Conservation (phyloP, 352 stramenopile genomes). For the Aphanomyces astaci region DNA sequence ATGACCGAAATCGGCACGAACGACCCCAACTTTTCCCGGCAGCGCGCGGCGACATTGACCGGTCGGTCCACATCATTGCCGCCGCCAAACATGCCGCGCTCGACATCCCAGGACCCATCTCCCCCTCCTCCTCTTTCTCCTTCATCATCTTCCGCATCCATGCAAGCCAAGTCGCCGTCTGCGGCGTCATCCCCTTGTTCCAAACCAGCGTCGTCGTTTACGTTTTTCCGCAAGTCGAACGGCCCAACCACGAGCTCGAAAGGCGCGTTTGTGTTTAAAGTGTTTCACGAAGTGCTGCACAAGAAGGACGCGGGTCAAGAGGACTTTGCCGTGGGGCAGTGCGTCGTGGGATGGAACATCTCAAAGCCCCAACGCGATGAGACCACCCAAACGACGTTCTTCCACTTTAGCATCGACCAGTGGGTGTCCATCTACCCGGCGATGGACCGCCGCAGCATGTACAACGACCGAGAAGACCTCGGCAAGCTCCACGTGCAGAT, state of each 20-base stretch:
- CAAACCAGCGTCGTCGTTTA: slow-evolving; percentile 2
- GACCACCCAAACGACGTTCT: no score
- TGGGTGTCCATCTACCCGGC: slow-evolving; percentile 17
- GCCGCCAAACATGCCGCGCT: slow-evolving; percentile 26
- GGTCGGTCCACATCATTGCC: slow-evolving; percentile 43
- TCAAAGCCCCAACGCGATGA: neutral
- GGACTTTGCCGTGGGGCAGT: slow-evolving; percentile 11
- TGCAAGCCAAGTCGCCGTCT: neutral
- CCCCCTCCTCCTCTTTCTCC: neutral
- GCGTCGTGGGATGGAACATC: slow-evolving; percentile 7
- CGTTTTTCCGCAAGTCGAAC: slow-evolving; percentile 6
- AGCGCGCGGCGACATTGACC: neutral
- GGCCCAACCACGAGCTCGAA: neutral
- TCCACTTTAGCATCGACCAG: neutral
- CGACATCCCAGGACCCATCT: neutral
- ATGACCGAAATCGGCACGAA: neutral
- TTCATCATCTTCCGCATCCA: neutral
- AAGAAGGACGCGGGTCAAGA: neutral
- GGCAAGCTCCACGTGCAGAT: slow-evolving; percentile 14
- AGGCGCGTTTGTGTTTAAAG: slow-evolving; percentile 5
- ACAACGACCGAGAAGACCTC: neutral
- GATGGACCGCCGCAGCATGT: slow-evolving; percentile 5
- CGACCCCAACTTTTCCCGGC: slow-evolving; percentile 4
- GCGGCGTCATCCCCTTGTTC: neutral
- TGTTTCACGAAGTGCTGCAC: slow-evolving; percentile 7